Conservation (phyloP, 208 protist species). For the Leishmania gerbilli region DNA sequence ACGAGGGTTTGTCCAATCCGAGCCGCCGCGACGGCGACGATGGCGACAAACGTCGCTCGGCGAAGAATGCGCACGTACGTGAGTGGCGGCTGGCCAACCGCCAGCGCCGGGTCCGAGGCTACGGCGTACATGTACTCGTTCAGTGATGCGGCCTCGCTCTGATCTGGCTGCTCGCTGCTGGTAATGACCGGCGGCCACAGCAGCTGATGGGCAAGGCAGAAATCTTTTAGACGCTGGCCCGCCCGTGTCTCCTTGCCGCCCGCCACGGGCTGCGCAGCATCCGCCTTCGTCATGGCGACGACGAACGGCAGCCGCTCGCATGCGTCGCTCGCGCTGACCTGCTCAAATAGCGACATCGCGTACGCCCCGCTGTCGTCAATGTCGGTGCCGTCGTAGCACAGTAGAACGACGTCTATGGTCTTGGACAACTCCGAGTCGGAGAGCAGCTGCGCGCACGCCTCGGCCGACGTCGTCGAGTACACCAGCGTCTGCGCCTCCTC, state of each 20-base stretch:
- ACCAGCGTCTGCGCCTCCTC: slow-evolving; percentile 68
- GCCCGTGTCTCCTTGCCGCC: not conserved
- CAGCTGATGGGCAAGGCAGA: slow-evolving; percentile 59
- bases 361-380: slow-evolving; percentile 36
- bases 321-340: slow-evolving; percentile 21
- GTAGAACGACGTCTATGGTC: slow-evolving; percentile 76
- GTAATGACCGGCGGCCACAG: slow-evolving; percentile 85
- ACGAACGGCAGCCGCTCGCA: slow-evolving; percentile 63
- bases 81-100: slow-evolving; percentile 61
- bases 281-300: slow-evolving; percentile 84
- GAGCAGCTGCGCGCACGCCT: slow-evolving; percentile 45
- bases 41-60: slow-evolving; percentile 60
- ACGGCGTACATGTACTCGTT: slow-evolving; percentile 85
- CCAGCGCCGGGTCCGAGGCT: slow-evolving; percentile 68
- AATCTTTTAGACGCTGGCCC: slow-evolving; percentile 21
- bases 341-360: slow-evolving; percentile 49
- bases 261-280: slow-evolving; percentile 25
- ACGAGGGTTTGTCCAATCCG: slow-evolving; percentile 26
- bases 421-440: slow-evolving; percentile 48
- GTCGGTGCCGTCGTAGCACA: slow-evolving; percentile 75
- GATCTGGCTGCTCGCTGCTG: slow-evolving; percentile 56
- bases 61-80: slow-evolving; percentile 59
- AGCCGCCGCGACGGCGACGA: slow-evolving; percentile 35
- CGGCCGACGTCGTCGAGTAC: slow-evolving; percentile 53
- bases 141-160: slow-evolving; percentile 55